A percentile compares a stretch with the other conserved stretches of the same genome.
Conservation (phyloP, 140 eudicot genomes). For the Bidens hawaiensis region DNA sequence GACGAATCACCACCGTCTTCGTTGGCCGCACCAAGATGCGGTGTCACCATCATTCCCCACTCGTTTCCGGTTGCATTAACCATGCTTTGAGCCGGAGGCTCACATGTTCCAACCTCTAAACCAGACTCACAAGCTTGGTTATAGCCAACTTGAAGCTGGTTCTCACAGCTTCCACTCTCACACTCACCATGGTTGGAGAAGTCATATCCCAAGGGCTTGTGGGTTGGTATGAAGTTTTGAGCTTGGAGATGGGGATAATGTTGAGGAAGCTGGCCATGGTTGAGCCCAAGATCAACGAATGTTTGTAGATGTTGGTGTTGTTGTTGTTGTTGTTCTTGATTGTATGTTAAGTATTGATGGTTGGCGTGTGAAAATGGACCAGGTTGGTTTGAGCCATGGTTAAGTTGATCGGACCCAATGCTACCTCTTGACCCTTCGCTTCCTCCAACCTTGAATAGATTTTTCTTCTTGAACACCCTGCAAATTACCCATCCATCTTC, state of each 20-base stretch:
- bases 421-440: conserved; percentile 38
- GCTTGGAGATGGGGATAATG: conserved; percentile 43
- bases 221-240: conserved; percentile 51
- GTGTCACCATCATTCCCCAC: conserved; percentile 53
- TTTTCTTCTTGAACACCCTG: conserved; percentile 84
- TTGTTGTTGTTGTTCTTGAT: conserved; percentile 35
- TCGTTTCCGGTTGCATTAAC: conserved; percentile 30
- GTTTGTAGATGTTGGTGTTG: conserved; percentile 38
- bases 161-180: conserved; percentile 56
- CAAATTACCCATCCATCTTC: conserved; percentile 94
- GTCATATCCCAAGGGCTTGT: conserved; percentile 48
- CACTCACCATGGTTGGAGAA: conserved; percentile 47
- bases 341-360: conserved; percentile 35
- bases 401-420: conserved; percentile 47
- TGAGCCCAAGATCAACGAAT: conserved; percentile 48
- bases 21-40: conserved; percentile 25
- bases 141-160: conserved; percentile 35
- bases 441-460: conserved; percentile 70
- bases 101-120: conserved; percentile 36
- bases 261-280: conserved; percentile 50
- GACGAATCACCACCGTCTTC: conserved; percentile 38
- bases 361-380: conserved; percentile 29
- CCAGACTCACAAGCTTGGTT: conserved; percentile 41
- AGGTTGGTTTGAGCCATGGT: conserved; percentile 32
- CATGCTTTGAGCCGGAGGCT: conserved; percentile 31